Evolutionary conservation across 306 rosid genomes (phyloP), one percentile per base, ranked within the genome.

Genomic region (Castanospermum australe): DNA sequence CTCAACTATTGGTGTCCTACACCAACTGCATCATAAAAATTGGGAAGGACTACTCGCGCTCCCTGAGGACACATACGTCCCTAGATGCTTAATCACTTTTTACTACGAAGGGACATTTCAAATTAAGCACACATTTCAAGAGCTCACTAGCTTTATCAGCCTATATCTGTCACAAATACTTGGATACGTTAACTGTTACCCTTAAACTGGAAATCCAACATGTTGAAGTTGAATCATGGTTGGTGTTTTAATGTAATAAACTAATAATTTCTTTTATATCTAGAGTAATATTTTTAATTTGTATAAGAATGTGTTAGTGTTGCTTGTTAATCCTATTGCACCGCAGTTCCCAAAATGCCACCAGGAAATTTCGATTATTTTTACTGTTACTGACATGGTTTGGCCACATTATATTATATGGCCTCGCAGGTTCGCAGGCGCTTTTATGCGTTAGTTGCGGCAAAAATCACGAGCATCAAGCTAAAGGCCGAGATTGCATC

Each of bases 371-470:
- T 51, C 2, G 25, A 76, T 76, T 50, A 66, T 50, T 30, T n/a
- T n/a, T n/a, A n/a, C n/a, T n/a, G n/a, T n/a, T 51, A 56, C 35
- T 56, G 10, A 38, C 4, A 33, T n/a, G 12, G 2, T 48, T 63
- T 15, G 54, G 56, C 11, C 13, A 41, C n/a, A n/a, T n/a, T n/a
- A n/a, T n/a, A n/a, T 42, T 5, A 55, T 32, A 24, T 41, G 81
- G 14, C 66, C 13, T 22, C 35, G 47, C 79, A 45, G 21, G 22
- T 81, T 39, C 39, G 54, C 73, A 4, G 48, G 14, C 59, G 55
- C 67, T 60, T 59, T 66, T 20, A 65, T 76, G 89, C 90, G 87
- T 80, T 78, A 83, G 88, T 91, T 82, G 25, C 91, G 93, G 86
- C 89, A 86, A 77, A 81, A 84, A 22, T 86, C 83, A 81, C 87